Evolutionary conservation across 2,329 filamentous ascomycete genomes (phyloP).

Genomic region (Emydomyces testavorans): DNA sequence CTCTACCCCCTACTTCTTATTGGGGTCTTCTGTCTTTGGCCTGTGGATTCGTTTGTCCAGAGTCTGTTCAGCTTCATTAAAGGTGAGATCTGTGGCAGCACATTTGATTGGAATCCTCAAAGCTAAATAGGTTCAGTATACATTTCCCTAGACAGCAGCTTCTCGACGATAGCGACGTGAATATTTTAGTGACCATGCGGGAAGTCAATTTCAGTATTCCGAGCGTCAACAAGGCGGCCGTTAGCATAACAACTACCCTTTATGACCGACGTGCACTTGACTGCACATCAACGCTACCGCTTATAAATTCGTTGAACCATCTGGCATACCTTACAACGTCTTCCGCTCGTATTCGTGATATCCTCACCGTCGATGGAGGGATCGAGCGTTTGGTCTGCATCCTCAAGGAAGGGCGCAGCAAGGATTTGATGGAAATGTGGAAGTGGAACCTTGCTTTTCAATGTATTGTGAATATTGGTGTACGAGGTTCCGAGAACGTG

Average conservation of each 20-base stretch:
- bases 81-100: background rate
- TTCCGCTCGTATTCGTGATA: conserved; percentile 92
- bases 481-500: conserved; percentile 86
- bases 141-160: background rate
- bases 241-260: conserved; percentile 94
- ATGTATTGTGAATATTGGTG: conserved; percentile 97
- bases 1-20: background rate
- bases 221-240: conserved; percentile 98
- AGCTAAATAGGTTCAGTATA: background rate
- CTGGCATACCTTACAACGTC: conserved; percentile 97
- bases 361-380: conserved; percentile 94
- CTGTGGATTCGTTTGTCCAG: background rate
- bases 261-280: conserved; percentile 96
- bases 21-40: background rate
- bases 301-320: conserved; percentile 98
- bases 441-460: conserved; percentile 99
- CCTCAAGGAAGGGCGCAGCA: conserved; percentile 90
- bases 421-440: conserved; percentile 99
- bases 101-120: background rate
- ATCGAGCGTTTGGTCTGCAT: conserved; percentile 96
- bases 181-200: conserved; percentile 60
- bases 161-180: background rate
- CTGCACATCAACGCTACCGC: conserved; percentile 90
- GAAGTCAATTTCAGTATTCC: conserved; percentile 99
- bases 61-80: background rate